Base-by-base conservation (phyloP, 2,329 filamentous ascomycete genomes). In the Apiospora kogelbergensis region DNA sequence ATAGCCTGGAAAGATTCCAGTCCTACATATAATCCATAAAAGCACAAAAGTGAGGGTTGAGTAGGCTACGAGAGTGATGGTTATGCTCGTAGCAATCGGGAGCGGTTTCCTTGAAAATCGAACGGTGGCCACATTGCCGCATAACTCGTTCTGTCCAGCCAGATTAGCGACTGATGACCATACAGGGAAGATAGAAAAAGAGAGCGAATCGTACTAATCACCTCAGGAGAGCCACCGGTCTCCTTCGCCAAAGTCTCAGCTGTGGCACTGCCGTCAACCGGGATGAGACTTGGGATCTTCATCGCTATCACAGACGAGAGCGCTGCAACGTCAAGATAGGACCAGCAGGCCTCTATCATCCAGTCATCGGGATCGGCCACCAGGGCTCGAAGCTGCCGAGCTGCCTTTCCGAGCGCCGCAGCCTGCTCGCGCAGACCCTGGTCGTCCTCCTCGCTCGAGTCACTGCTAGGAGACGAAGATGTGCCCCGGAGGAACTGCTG, bases 21-120 rank as follows among this genome's bases (percentile, higher is more conserved):
- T 9, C 48, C 30, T n/a, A 57, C 48, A 57, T 57, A 17, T 57
- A 57, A 26, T 57, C 48, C 48, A 57, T 57, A 6, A 57, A 57
- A n/a, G 1, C 48, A n/a, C 48, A 57, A 15, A 57, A 57, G 17
- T n/a, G 26, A 3, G 48, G 48, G 17, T 57, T 26, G 26, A 57
- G 48, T 1, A 57, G 26, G 6, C 48, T 17, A 7, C 48, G 48
- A 3, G 48, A 57, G 7, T 57, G 48, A 6, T 57, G 48, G 17
- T 33, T 57, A 7, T 57, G 48, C 26, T 57, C 48, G 9, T 57
- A 57, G 17, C 48, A n/a, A 9, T 26, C 26, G 2, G 48, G 48
- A 9, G 26, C 26, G 0, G 26, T 33, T 20, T 57, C 48, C 17
- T n/a, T 57, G 48, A 57, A 57, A 7, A 57, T 57, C 6, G 48